These are phyloP conservation scores for Lipomyces lipofer DNA, from an alignment of 805 yeast species.

Conservation along the genomic window DNA sequence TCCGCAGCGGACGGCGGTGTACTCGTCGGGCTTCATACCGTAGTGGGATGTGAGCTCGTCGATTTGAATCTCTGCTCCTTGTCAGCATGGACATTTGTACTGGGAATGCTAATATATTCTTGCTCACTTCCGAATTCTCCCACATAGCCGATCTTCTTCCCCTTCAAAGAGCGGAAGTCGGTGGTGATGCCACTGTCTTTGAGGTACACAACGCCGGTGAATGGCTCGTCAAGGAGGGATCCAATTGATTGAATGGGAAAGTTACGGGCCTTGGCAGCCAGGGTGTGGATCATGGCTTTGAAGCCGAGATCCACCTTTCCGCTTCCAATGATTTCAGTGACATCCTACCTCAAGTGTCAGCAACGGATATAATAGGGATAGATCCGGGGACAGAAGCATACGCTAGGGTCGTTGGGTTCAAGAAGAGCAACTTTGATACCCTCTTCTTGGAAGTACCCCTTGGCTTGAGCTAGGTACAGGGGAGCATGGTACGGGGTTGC, in stretches of 20 bases:
- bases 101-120: background rate
- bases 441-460: conserved; percentile 53
- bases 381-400: background rate
- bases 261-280: conserved; percentile 61
- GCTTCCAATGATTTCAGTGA: conserved; percentile 56
- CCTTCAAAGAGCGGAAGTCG: conserved; percentile 54
- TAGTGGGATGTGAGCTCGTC: conserved; percentile 57
- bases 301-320: conserved; percentile 61
- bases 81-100: background rate
- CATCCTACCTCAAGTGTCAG: conserved; percentile 40
- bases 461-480: conserved; percentile 50
- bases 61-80: conserved; percentile 46
- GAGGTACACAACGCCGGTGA: conserved; percentile 56
- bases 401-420: conserved; percentile 57
- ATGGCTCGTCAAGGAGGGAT: conserved; percentile 57
- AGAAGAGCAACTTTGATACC: conserved; percentile 54
- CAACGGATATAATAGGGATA: background rate
- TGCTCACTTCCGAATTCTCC: conserved; percentile 54
- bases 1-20: conserved; percentile 60
- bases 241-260: conserved; percentile 59
- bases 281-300: conserved; percentile 61
- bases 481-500: conserved; percentile 60
- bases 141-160: conserved; percentile 57
- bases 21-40: conserved; percentile 57
- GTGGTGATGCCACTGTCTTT: conserved; percentile 53